Evolutionary conservation across 2,329 filamentous ascomycete genomes (phyloP).

Genomic region (Stagonosporopsis vannaccii): DNA sequence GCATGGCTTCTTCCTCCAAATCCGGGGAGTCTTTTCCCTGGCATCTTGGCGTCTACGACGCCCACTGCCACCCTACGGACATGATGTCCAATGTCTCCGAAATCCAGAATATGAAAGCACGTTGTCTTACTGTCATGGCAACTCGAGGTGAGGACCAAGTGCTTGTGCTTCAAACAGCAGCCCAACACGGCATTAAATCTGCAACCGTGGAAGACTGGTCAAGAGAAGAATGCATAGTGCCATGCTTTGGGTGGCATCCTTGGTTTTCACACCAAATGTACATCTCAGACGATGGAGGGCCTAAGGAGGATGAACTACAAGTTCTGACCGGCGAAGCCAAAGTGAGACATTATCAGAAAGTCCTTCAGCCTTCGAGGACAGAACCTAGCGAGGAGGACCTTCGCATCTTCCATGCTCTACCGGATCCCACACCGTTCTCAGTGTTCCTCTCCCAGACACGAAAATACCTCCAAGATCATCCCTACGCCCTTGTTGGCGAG

Average conservation of each 20-base stretch:
- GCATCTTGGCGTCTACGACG: slow-evolving; percentile 75
- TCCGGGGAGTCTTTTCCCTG: slow-evolving; percentile 63
- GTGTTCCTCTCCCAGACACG: slow-evolving; percentile 65
- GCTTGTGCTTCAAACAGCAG: slow-evolving; percentile 70
- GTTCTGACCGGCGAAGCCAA: slow-evolving; percentile 53
- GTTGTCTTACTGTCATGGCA: slow-evolving; percentile 76
- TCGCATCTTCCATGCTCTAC: slow-evolving; percentile 58
- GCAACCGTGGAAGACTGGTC: slow-evolving; percentile 34
- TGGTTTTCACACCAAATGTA: slow-evolving; percentile 85
- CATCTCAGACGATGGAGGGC: slow-evolving; percentile 52
- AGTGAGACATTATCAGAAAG: slow-evolving; percentile 69
- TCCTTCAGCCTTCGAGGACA: slow-evolving; percentile 61
- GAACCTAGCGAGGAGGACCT: slow-evolving; percentile 49
- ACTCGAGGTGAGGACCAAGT: slow-evolving; percentile 78
- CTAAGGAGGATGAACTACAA: slow-evolving; percentile 4
- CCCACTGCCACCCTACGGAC: slow-evolving; percentile 86
- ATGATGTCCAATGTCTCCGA: slow-evolving; percentile 68
- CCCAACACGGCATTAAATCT: slow-evolving; percentile 58
- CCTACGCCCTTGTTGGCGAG: slow-evolving; percentile 75
- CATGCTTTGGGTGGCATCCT: slow-evolving; percentile 86
- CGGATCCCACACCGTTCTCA: slow-evolving; percentile 67
- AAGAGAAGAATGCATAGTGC: slow-evolving; percentile 61
- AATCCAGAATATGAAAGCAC: slow-evolving; percentile 71
- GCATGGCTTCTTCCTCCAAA: neutral
- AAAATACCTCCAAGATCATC: slow-evolving; percentile 62